phyloP scores from a whole-genome alignment of 208 protist species.

The Giardia muris region DNA sequence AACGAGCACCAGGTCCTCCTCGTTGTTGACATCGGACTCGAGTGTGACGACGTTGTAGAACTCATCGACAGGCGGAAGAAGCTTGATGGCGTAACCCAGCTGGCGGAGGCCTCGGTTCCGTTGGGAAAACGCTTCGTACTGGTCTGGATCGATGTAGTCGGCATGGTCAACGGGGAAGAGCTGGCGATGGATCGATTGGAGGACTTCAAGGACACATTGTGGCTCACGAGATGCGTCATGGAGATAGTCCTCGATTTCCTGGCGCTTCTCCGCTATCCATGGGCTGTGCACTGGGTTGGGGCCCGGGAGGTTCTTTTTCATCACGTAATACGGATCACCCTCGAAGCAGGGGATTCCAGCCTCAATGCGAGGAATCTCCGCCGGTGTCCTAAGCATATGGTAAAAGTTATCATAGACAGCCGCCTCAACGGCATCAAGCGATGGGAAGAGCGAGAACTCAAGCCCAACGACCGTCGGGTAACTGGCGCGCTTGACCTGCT shows the following conservation, averaged over 20 bases:
- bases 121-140: background rate
- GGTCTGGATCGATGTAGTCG: background rate
- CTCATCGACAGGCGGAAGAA: conserved; percentile 15
- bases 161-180: background rate
- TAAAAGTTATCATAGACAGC: background rate
- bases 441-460: conserved; percentile 5
- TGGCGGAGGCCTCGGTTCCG: background rate
- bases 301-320: background rate
- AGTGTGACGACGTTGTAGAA: background rate
- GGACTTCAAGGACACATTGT: background rate
- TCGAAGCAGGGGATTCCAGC: background rate
- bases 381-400: background rate
- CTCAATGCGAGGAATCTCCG: background rate
- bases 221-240: background rate
- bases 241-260: background rate
- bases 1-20: conserved; percentile 3
- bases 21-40: background rate
- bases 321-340: background rate
- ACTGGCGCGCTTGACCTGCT: background rate
- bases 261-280: background rate
- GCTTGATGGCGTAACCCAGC: background rate
- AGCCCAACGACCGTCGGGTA: background rate
- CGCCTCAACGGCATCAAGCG: background rate
- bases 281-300: conserved; percentile 12
- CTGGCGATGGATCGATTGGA: background rate